These are phyloP conservation scores for Xylaria sp. DNA, from an alignment of 495 filamentous ascomycete species.

Conservation along the genomic window DNA sequence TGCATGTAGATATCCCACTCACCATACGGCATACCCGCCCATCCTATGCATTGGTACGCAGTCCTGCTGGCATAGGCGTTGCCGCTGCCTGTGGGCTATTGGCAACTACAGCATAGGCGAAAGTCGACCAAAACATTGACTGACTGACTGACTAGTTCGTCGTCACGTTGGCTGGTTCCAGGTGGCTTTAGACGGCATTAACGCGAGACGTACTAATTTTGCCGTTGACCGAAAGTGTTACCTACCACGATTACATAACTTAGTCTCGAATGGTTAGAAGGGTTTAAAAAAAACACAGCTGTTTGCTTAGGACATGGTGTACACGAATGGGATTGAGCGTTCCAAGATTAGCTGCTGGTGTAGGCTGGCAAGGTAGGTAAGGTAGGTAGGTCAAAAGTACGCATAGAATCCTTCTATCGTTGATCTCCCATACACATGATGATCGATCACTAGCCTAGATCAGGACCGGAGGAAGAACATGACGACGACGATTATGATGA, in stretches of 20 bases:
- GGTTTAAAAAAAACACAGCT: not conserved
- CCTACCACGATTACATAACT: not conserved
- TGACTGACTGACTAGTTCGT: constrained; percentile 7
- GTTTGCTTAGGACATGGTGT: not conserved
- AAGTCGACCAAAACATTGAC: constrained; percentile 8
- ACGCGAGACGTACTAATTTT: not conserved
- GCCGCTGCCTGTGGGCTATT: constrained; percentile 14
- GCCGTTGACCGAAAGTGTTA: constrained; percentile 30
- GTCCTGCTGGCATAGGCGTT: constrained; percentile 11
- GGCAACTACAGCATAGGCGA: not conserved
- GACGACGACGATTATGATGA: constrained; percentile 10
- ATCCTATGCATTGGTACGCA: constrained; percentile 9
- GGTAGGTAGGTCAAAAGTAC: not conserved
- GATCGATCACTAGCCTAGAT: constrained; percentile 19
- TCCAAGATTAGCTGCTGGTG: not conserved
- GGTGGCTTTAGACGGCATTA: not conserved
- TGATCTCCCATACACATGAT: constrained; percentile 5
- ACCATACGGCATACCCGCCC: constrained; percentile 16
- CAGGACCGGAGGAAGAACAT: not conserved
- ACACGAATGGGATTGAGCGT: not conserved
- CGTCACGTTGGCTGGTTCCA: constrained; percentile 13
- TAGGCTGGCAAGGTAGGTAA: not conserved
- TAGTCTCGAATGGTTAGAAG: not conserved
- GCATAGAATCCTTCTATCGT: constrained; percentile 1
- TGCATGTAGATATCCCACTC: constrained; percentile 19